Percentiles rank a stretch among this genome's conserved stretches.
phyloP scores from a whole-genome alignment of 768 basidiomycete genomes.

The Psilocybe cubensis region DNA sequence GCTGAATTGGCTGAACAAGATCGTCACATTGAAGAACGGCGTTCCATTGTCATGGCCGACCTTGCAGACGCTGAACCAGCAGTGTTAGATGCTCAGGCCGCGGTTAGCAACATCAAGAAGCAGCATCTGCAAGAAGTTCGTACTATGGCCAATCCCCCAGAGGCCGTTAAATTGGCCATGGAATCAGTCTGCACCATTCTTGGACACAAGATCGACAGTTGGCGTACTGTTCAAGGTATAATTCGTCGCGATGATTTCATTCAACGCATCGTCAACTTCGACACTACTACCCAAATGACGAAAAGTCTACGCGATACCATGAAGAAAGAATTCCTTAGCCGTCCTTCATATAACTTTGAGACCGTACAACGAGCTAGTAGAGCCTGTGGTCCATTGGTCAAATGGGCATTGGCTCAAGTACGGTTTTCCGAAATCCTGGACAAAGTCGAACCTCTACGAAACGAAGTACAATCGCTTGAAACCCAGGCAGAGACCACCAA shows the following conservation, averaged over 20 bases:
- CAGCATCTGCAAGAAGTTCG: slow-evolving; percentile 97
- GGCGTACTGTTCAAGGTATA: slow-evolving; percentile 94
- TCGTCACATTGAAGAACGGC: slow-evolving; percentile 84
- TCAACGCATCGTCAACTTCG: slow-evolving; percentile 92
- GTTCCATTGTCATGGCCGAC: slow-evolving; percentile 89
- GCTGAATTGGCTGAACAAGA: slow-evolving; percentile 93
- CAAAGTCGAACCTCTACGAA: slow-evolving; percentile 93
- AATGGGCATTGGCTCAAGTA: slow-evolving; percentile 98
- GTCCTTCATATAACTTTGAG: slow-evolving; percentile 93
- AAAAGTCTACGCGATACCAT: slow-evolving; percentile 86
- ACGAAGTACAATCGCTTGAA: slow-evolving; percentile 94
- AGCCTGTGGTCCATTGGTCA: slow-evolving; percentile 97
- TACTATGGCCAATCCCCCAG: slow-evolving; percentile 97
- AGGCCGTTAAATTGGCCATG: slow-evolving; percentile 97
- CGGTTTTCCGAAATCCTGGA: slow-evolving; percentile 97
- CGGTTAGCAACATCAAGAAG: slow-evolving; percentile 96
- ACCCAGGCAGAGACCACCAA: slow-evolving; percentile 94
- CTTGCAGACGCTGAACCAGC: slow-evolving; percentile 98
- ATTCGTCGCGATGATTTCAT: slow-evolving; percentile 98
- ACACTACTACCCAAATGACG: slow-evolving; percentile 90
- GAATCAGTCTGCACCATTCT: slow-evolving; percentile 97
- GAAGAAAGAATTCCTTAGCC: slow-evolving; percentile 91
- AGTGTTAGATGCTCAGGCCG: slow-evolving; percentile 90
- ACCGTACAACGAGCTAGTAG: slow-evolving; percentile 93
- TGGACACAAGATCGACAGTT: slow-evolving; percentile 95